Evolutionary conservation across 2,329 filamentous ascomycete species (phyloP), one percentile per base, ranked within the genome.

Genomic region (Diaporthe batatas): DNA sequence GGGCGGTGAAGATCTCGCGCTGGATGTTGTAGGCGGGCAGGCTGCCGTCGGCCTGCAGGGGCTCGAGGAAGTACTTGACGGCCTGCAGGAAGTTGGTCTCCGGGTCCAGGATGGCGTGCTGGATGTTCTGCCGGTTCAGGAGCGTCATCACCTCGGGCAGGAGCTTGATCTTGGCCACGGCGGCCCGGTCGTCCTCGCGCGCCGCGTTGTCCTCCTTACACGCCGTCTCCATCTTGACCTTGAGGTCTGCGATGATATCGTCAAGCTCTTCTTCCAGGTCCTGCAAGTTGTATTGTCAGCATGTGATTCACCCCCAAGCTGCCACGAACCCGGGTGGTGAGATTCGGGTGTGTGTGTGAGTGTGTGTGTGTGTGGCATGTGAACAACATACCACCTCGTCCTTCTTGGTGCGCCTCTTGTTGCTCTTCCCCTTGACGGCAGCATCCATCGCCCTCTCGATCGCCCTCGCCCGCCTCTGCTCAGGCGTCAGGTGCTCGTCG

Each of bases 21-120:
- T 99, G 96, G 77, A 99, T 98, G 80, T 96, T 96, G 85, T 98
- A 99, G 39, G 96, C 96, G 0, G 96, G 96, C 65, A 99, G 88
- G 74, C 94, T 96, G 72, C 96, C 96, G 80, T 98, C 96, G 78
- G 96, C 95, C 14, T 44, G 64, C 58, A 98, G 89, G 0, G 96
- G 96, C 81, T 99, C 96, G 29, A 99, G 89, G 88, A 98, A 98
- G 88, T 97, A 98, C 80, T 96, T 95, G 79, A 99, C 94, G 18
- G 95, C 94, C 83, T 97, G 94, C 51, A 99, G 86, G 75, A 99
- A 93, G 84, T 98, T 98, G 80, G 93, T 97, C 79, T 99, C 96
- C 0, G 96, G 96, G 77, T 98, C 96, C 53, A 98, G 91, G 65
- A 98, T 91, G 39, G 93, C 93, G 77, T 94, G 88, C 79, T 93